phyloP scores from a whole-genome alignment of 2,329 filamentous ascomycete species.

The Fusarium graminum region DNA sequence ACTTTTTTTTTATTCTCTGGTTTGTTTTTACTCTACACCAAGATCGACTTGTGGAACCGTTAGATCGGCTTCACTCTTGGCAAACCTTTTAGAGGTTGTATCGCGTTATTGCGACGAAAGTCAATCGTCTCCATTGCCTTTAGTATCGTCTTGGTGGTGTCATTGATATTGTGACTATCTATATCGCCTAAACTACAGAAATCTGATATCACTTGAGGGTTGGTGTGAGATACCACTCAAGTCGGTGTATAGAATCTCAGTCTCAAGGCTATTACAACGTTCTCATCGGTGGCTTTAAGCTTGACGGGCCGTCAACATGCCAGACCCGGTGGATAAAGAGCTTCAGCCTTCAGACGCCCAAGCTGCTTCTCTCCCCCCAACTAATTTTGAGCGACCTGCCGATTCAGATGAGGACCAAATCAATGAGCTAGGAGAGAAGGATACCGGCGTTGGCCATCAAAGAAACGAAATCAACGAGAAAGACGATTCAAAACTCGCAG shows the following conservation, averaged over 20 bases:
- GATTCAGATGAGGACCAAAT: conserved; percentile 39
- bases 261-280: not conserved
- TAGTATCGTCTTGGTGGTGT: not conserved
- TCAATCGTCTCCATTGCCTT: conserved; percentile 20
- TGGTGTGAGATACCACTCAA: conserved; percentile 6
- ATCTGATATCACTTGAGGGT: not conserved
- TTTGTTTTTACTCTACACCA: conserved; percentile 6
- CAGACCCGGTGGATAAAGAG: conserved; percentile 48
- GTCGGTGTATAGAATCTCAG: conserved; percentile 2
- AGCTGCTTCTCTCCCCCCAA: conserved; percentile 49
- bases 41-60: conserved; percentile 18
- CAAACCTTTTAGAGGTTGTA: conserved; percentile 22
- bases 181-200: not conserved
- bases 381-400: conserved; percentile 34
- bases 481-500: conserved; percentile 27
- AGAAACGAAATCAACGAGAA: conserved; percentile 13
- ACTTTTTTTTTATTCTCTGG: not conserved
- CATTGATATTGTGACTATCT: conserved; percentile 11
- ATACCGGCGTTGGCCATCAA: conserved; percentile 22
- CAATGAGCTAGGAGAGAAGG: conserved; percentile 35
- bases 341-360: conserved; percentile 49
- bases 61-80: conserved; percentile 19
- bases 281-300: not conserved
- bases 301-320: conserved; percentile 41
- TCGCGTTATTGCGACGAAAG: conserved; percentile 15